Evolutionary conservation across 2,329 filamentous ascomycete species (phyloP), one percentile per base, ranked within the genome.

Genomic region (Tolypocladium paradoxum): DNA sequence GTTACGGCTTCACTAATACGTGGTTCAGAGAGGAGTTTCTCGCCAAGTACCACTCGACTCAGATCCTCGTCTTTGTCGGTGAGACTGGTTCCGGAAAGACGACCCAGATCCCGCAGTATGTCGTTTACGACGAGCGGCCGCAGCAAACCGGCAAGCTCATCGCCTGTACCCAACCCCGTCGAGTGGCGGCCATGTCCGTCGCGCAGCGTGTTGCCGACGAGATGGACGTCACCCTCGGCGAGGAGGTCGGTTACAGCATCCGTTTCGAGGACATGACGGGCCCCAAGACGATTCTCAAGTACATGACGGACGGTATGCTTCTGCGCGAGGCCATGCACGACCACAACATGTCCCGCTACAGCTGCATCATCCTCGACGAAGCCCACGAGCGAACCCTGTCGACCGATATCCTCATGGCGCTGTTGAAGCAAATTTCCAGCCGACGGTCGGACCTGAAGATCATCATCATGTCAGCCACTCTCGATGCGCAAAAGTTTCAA

Each of bases 221-320:
- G 73, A 87, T 99, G 79, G 93, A 97, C 66, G 92, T 96, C 60
- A 83, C 80, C 55, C 79, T 99, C 29, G 93, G 93, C 55, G 84
- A 96, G 60, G 92, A 97, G 72, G 91, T 99, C 53, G 93, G 93
- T 70, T 99, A 97, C 76, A 97, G 89, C 70, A 97, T 99, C 69
- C 90, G 93, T 77, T 99, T 99, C 71, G 95, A 99, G 72, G 93
- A 99, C 69, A 88, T 84, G 74, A 97, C 93, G 1, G 82, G 87
- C 50, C 82, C 84, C 54, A 90, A 88, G 70, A 99, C 93, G 1
- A 82, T 95, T 56, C 82, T 99, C 67, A 99, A 99, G 76, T 99
- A 99, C 77, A 99, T 99, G 93, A 99, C 95, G 46, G 93, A 99
- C 66, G 95, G 95, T 82, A 97, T 99, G 87, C 83, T 99, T 64